Evolutionary conservation across 2,329 filamentous ascomycete species (phyloP).

Genomic region (Diplodia mutila): DNA sequence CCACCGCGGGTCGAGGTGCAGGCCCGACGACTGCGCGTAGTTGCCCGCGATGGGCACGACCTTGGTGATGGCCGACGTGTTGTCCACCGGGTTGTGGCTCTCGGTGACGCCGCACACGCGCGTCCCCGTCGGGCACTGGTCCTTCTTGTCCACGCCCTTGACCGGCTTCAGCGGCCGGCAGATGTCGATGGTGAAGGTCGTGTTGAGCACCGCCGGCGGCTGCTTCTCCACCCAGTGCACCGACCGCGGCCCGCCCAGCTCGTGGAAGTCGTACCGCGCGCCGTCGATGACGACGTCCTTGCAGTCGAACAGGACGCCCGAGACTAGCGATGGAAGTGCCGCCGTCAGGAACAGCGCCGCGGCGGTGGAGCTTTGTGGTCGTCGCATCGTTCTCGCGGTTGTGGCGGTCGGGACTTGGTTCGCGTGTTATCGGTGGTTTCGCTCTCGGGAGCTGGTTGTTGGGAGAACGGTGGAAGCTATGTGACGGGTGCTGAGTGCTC

Average conservation of each 20-base stretch:
- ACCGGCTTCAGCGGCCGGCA: constrained; percentile 69
- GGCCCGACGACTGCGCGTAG: constrained; percentile 33
- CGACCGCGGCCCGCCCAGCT: constrained; percentile 69
- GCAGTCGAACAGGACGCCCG: constrained; percentile 63
- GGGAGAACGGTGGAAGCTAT: neutral
- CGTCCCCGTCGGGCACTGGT: constrained; percentile 70
- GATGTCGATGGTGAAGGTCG: constrained; percentile 80
- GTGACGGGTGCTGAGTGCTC: neutral
- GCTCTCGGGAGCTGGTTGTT: neutral
- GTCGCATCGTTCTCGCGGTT: constrained; percentile 9
- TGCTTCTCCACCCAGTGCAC: constrained; percentile 61
- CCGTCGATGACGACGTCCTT: constrained; percentile 62
- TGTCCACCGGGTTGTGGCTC: constrained; percentile 54
- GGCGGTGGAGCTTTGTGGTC: constrained; percentile 12
- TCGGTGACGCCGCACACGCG: constrained; percentile 76
- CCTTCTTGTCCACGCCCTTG: constrained; percentile 57
- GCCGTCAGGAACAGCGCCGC: constrained; percentile 28
- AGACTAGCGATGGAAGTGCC: constrained; percentile 35
- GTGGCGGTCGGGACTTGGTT: neutral
- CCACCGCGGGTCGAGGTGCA: constrained; percentile 66
- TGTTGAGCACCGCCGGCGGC: constrained; percentile 63
- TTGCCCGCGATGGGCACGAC: constrained; percentile 77
- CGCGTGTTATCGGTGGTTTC: neutral
- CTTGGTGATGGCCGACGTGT: constrained; percentile 55
- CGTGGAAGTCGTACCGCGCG: constrained; percentile 65